Percentiles rank a stretch among this genome's conserved stretches.
phyloP scores from a whole-genome alignment of 495 filamentous ascomycete genomes.

The Arthonia radiata region DNA sequence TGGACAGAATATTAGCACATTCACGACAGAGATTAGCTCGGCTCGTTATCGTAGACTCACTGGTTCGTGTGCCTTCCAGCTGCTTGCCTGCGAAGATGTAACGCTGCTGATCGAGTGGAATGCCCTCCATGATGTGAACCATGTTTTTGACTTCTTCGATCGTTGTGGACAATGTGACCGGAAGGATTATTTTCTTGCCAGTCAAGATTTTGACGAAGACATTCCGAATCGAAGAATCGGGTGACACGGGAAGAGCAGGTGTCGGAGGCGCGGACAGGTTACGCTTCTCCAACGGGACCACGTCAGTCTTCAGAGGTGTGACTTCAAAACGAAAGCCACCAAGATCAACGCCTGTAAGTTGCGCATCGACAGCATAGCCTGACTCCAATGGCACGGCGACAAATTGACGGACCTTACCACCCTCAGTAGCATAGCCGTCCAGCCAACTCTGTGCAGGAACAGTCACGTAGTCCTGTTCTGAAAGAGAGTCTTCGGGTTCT shows the following conservation, averaged over 20 bases:
- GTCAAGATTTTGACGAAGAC: constrained; percentile 11
- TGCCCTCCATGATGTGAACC: constrained; percentile 9
- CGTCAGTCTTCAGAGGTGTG: constrained; percentile 13
- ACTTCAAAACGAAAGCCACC: constrained; percentile 25
- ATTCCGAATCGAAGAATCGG: neutral
- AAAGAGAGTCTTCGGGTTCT: too few relatives aligned
- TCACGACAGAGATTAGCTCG: too few relatives aligned
- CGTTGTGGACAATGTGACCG: constrained; percentile 1
- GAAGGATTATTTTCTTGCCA: constrained; percentile 7
- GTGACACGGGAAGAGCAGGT: too few relatives aligned
- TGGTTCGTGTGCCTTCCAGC: too few relatives aligned
- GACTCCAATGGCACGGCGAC: constrained; percentile 16
- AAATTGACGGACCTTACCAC: constrained; percentile 9
- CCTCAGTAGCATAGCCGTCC: constrained; percentile 17
- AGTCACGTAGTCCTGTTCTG: constrained; percentile 27
- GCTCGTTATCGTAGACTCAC: too few relatives aligned
- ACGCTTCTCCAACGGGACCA: too few relatives aligned
- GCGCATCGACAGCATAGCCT: constrained; percentile 24
- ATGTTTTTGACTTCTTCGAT: constrained; percentile 10
- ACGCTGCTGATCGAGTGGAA: constrained; percentile 7
- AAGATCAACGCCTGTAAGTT: constrained; percentile 20
- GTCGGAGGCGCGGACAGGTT: too few relatives aligned
- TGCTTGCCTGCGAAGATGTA: constrained; percentile 7
- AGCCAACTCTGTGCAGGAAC: constrained; percentile 20
- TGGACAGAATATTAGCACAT: too few relatives aligned